Percentiles rank a stretch among this genome's conserved stretches.
phyloP scores from a whole-genome alignment of 768 basidiomycete genomes.

The Lactifluus subvellereus region DNA sequence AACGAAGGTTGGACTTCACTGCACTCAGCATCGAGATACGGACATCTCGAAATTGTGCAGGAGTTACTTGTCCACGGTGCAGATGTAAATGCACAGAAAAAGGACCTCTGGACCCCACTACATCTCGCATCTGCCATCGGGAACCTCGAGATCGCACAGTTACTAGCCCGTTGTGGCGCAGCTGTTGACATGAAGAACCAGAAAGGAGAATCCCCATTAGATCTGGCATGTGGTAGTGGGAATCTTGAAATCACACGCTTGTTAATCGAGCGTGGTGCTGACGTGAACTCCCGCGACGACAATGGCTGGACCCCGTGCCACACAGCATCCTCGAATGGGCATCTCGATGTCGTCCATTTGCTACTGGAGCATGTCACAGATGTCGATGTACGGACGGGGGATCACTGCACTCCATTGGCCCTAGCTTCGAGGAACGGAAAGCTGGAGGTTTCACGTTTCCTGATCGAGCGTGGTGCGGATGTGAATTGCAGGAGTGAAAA shows the following conservation, averaged over 20 bases:
- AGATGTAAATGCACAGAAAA: neutral
- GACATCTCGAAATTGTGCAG: neutral
- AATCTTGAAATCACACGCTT: neutral
- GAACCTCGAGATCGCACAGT: neutral
- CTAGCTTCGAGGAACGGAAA: neutral
- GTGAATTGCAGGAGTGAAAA: neutral
- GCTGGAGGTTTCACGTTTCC: neutral
- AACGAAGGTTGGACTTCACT: neutral
- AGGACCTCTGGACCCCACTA: neutral
- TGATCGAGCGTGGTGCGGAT: neutral
- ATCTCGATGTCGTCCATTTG: neutral
- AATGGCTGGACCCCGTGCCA: neutral
- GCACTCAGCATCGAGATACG: neutral
- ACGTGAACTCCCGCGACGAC: neutral
- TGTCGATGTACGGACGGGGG: neutral
- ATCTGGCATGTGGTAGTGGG: rapidly evolving
- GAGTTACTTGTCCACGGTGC: neutral
- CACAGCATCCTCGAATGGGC: neutral
- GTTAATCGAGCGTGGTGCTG: neutral
- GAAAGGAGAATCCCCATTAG: neutral
- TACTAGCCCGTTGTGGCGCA: neutral
- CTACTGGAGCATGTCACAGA: neutral
- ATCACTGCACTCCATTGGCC: neutral
- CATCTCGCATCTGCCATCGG: neutral
- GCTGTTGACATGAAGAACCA: neutral